Conservation (phyloP, 2,329 filamentous ascomycete species). For the Aureobasidium leucospermi region DNA sequence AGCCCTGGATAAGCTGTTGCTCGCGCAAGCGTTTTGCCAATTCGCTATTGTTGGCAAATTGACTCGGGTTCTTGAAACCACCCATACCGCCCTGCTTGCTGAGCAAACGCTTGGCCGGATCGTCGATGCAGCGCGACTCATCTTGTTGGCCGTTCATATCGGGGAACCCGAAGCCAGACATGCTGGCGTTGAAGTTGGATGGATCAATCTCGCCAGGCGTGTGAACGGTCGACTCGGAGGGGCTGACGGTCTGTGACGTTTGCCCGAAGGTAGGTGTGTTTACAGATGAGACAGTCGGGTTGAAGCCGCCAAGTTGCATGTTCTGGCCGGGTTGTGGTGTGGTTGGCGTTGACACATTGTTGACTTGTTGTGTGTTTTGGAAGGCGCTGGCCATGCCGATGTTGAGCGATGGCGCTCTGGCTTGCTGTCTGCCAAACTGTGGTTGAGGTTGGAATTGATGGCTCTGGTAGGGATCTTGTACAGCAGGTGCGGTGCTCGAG, state of each 20-base stretch:
- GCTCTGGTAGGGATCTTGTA: slow-evolving; percentile 28
- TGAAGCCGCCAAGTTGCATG: slow-evolving; percentile 71
- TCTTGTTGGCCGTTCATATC: slow-evolving; percentile 50
- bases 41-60: slow-evolving; percentile 70
- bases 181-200: slow-evolving; percentile 31
- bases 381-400: slow-evolving; percentile 67
- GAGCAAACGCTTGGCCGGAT: slow-evolving; percentile 88
- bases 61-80: slow-evolving; percentile 45
- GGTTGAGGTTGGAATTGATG: slow-evolving; percentile 38
- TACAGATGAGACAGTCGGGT: slow-evolving; percentile 92
- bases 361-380: slow-evolving; percentile 60
- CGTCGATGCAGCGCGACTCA: slow-evolving; percentile 61
- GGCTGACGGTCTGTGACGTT: slow-evolving; percentile 51
- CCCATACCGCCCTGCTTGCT: slow-evolving; percentile 63
- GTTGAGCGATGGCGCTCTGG: slow-evolving; percentile 63
- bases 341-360: slow-evolving; percentile 75
- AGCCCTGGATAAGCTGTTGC: slow-evolving; percentile 50
- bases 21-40: slow-evolving; percentile 59
- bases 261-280: slow-evolving; percentile 88
- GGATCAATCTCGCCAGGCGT: slow-evolving; percentile 65
- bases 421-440: slow-evolving; percentile 50
- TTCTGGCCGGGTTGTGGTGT: slow-evolving; percentile 64
- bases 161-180: slow-evolving; percentile 35
- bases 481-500: slow-evolving; percentile 52
- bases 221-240: slow-evolving; percentile 60